Conservation (phyloP, 2,329 filamentous ascomycete genomes). For the Claviceps arundinis region DNA sequence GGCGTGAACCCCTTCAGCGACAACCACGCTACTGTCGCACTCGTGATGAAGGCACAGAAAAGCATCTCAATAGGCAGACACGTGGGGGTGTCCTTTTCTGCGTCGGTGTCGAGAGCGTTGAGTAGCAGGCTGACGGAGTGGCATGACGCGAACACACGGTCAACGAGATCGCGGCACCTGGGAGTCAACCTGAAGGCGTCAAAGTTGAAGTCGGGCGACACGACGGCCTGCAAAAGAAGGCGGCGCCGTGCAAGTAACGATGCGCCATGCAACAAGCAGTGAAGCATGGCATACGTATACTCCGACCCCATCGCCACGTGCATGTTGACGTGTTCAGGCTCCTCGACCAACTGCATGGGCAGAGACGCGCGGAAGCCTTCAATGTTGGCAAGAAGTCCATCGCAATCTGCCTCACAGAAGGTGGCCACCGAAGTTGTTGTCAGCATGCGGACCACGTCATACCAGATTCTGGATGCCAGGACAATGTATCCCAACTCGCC, state of each 20-base stretch:
- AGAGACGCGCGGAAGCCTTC: conserved; percentile 40
- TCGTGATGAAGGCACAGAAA: conserved; percentile 47
- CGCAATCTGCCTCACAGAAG: conserved; percentile 41
- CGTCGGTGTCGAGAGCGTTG: conserved; percentile 39
- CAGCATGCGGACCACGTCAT: conserved; percentile 48
- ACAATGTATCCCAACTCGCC: conserved; percentile 51
- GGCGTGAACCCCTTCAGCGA: conserved; percentile 49
- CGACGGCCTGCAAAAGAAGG: conserved; percentile 44
- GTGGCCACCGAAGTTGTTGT: conserved; percentile 37
- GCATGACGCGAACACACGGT: conserved; percentile 44
- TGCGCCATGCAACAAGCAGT: conserved; percentile 46
- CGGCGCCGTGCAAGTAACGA: conserved; percentile 49
- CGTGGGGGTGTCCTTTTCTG: conserved; percentile 44
- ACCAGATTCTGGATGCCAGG: conserved; percentile 46
- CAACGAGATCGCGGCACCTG: conserved; percentile 39
- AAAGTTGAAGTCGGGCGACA: conserved; percentile 35
- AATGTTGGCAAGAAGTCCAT: conserved; percentile 38
- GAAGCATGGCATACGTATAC: conserved; percentile 49
- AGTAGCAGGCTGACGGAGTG: conserved; percentile 45
- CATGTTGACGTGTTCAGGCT: conserved; percentile 45
- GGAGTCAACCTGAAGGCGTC: conserved; percentile 39
- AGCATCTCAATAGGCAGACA: conserved; percentile 52
- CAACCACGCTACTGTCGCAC: conserved; percentile 47
- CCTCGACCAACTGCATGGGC: conserved; percentile 47
- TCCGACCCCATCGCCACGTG: conserved; percentile 53